Base-by-base conservation (phyloP, 352 stramenopile genomes). In the Peronospora destructor region DNA sequence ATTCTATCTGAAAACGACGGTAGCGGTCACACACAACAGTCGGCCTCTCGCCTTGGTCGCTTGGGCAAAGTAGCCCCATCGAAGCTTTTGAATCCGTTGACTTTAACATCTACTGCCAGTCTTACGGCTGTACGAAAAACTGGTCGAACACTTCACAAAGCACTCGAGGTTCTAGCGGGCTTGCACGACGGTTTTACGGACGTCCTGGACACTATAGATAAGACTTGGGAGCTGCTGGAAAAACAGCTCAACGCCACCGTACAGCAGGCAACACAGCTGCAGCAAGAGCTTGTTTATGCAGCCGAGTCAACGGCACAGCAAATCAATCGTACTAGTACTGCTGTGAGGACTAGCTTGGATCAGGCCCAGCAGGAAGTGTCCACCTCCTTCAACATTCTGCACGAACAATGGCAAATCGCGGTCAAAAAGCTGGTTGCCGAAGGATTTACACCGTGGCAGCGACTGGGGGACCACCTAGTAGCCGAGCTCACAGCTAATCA, bases 401-500 rank as follows among this genome's bases (percentile, higher is more conserved):
- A 19, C 1, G 33, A 62, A 23, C 43, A 62, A 33, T 71, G 62
- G 62, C 48, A 61, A 35, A 25, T 30, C 30, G 34, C 50, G 10
- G 42, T 59, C 11, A 50, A 60, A 33, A 57, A 45, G 19, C 8
- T 64, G 19, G 46, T 68, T 16, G 19, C 25, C 9, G 21, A 57
- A 37, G 54, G 53, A 6, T 65, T 64, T 9, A 57, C 49, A n/a
- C 48, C 59, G 36, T 71, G 62, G 61, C 44, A 64, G 47, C 57
- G 48, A 44, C 48, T 70, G 13, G 53, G 61, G 46, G 42, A 61
- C 13, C 56, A 59, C 41, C 28, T 70, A 26, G 56, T 66, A 16
- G 52, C 56, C 19, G 61, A 70, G 13, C 56, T 70, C 17, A 70
- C 61, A 6, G 51, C 49, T 2, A 70, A 70, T 33, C 47, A 70